Evolutionary conservation across 495 filamentous ascomycete species (phyloP), one percentile per base, ranked within the genome.

Genomic region (Neurospora tetraspora): DNA sequence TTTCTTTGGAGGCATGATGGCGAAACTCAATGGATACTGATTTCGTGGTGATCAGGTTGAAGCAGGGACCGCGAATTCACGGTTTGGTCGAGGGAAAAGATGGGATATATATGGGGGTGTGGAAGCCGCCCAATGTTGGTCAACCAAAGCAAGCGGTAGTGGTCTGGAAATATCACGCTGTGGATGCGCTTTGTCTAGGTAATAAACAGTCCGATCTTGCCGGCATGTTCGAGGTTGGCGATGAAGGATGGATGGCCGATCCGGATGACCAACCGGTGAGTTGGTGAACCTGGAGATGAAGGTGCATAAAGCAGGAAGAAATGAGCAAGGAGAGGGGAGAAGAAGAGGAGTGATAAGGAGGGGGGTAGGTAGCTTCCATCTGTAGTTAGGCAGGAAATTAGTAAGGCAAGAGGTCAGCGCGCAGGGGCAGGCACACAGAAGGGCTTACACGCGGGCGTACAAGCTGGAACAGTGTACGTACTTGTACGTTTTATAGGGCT

Each of bases 1-100:
- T 27, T 43, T 73, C 74, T 34, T 42, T 10, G 4, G 69, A 47
- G 74, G 72, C 76, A 77, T 77, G 38, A 18, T 71, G 23, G 53
- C 53, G 53, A 61, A 31, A 34, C 0, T 61, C 12, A 9, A 34
- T 3, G 20, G 27, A 45, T 5, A 18, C 3, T 20, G 42, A 53
- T 38, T 3, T 59, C 20, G 42, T 10, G 11, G 14, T 23, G 53
- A 34, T 0, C 0, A 14, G 23, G 23, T 8, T 2, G 23, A 34
- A 61, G 47, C 2, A 16, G 6, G 12, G 3, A 16, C 0, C 2
- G 20, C 9, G 47, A 5, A 2, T 59, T 0, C 20, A 27, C 20
- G 20, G 47, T 59, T 59, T 14, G 47, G 10, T n/a, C 4, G 5
- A 59, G 47, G 20, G 2, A 2, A 10, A 27, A 0, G 10, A 27